Evolutionary conservation across 139 green algal species (phyloP), one percentile per base, ranked within the genome.

Genomic region (Gonium pectorale): DNA sequence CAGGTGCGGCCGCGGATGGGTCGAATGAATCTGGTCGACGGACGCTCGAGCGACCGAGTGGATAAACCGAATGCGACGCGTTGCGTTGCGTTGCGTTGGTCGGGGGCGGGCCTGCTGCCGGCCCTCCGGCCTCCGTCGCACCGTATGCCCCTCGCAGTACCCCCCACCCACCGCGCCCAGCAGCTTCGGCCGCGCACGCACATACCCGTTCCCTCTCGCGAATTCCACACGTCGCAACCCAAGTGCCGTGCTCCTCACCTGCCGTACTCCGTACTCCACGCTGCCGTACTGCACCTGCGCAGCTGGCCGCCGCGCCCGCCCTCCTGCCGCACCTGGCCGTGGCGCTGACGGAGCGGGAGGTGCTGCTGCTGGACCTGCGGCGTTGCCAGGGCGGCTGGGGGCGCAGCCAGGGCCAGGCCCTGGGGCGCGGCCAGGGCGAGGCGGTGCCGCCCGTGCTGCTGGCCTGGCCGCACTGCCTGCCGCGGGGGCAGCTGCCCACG

Each of bases 271-370:
- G n/a, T n/a, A n/a, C n/a, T n/a, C n/a, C n/a, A n/a, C n/a, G n/a
- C n/a, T n/a, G n/a, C n/a, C n/a, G n/a, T n/a, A n/a, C n/a, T n/a
- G 49, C 49, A 13, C 49, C 49, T 17, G 13, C 49, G 13, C 73
- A 82, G 75, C 75, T 82, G 26, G 56, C 41, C 29, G 29, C n/a
- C 19, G 29, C 75, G 1, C 75, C 75, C 3, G 5, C 24, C 22
- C 59, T 59, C 41, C 59, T 82, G 40, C 26, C 62, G 2, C 75
- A 82, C 59, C 60, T 82, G 40, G 4, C 33, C 13, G 29, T 82
- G 0, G 59, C 59, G 27, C n/a, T 62, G 33, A 52, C 59, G 27
- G 60, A 71, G 11, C 59, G 59, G 1, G 40, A 63, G 29, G 41
- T 71, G 6, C 43, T 71, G 7, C 29, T 72, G 17, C n/a, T 82